These are phyloP conservation scores for Cantharellus anzutake DNA, from an alignment of 768 basidiomycete genomes.

Conservation along the genomic window DNA sequence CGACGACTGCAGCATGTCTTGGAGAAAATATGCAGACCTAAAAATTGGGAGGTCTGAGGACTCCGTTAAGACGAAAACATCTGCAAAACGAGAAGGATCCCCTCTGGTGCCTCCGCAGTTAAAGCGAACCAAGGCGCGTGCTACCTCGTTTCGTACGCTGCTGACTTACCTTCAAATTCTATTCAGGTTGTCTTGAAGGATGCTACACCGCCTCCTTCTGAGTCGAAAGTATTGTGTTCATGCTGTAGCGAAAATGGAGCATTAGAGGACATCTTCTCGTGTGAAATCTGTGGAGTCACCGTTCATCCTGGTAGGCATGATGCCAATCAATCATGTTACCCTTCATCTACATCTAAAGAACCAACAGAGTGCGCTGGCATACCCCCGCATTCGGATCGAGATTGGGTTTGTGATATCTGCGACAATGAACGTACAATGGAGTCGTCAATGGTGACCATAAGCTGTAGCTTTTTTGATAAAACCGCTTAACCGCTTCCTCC, in stretches of 20 bases:
- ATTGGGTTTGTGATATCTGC: constrained; percentile 78
- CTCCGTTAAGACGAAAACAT: constrained; percentile 17
- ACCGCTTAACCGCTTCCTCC: too few relatives aligned
- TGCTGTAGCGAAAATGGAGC: constrained; percentile 62
- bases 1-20: constrained; percentile 69
- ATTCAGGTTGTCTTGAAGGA: too few relatives aligned
- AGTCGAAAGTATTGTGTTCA: constrained; percentile 30
- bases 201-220: too few relatives aligned
- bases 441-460: constrained; percentile 31
- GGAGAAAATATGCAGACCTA: constrained; percentile 86
- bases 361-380: too few relatives aligned
- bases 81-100: constrained; percentile 43
- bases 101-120: constrained; percentile 29
- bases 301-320: constrained; percentile 47
- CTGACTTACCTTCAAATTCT: too few relatives aligned
- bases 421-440: constrained; percentile 66
- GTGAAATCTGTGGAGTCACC: constrained; percentile 58
- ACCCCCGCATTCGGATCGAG: too few relatives aligned
- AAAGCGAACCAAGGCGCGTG: constrained; percentile 45
- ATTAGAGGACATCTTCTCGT: constrained; percentile 58
- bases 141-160: not conserved
- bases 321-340: not conserved
- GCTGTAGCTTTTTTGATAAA: too few relatives aligned
- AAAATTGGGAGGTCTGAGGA: constrained; percentile 24
- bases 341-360: not conserved